phyloP scores from a whole-genome alignment of 2,329 filamentous ascomycete species.

The Trichoderma hamatum region DNA sequence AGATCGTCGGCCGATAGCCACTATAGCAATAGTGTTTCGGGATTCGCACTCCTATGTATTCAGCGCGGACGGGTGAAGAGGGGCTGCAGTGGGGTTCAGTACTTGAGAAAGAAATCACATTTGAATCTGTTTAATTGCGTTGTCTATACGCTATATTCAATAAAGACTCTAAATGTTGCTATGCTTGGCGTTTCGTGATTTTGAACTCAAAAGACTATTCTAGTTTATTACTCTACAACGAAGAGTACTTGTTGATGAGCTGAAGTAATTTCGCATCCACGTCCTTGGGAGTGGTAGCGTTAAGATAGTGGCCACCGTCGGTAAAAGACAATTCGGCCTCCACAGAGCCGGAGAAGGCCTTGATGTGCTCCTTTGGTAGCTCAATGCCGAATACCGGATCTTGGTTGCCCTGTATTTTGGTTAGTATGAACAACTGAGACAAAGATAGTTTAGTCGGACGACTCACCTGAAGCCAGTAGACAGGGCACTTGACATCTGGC shows the following conservation, averaged over 20 bases:
- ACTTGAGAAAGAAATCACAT: too few relatives aligned
- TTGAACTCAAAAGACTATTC: background rate
- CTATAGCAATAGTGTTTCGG: background rate
- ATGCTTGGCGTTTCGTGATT: background rate
- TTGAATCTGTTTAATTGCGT: background rate
- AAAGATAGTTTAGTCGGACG: background rate
- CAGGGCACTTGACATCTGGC: constrained; percentile 52
- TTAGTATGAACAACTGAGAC: background rate
- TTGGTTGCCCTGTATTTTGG: constrained; percentile 44
- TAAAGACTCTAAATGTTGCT: background rate
- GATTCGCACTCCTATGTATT: background rate
- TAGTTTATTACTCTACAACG: background rate
- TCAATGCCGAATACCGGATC: constrained; percentile 48
- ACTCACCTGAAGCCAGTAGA: constrained; percentile 55
- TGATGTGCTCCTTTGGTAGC: constrained; percentile 52
- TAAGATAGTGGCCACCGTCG: constrained; percentile 54
- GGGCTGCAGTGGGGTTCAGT: background rate
- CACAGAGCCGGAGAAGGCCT: constrained; percentile 51
- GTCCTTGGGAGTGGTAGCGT: constrained; percentile 52
- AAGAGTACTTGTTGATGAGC: constrained; percentile 44
- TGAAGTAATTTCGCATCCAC: constrained; percentile 49
- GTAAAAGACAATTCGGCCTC: constrained; percentile 49
- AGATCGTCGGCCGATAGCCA: background rate
- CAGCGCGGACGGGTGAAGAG: background rate
- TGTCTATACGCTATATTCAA: background rate